A percentile compares a stretch with the other conserved stretches of the same genome.
Evolutionary conservation across 345 rosid species (phyloP).

Genomic region (Populus ilicifolia): DNA sequence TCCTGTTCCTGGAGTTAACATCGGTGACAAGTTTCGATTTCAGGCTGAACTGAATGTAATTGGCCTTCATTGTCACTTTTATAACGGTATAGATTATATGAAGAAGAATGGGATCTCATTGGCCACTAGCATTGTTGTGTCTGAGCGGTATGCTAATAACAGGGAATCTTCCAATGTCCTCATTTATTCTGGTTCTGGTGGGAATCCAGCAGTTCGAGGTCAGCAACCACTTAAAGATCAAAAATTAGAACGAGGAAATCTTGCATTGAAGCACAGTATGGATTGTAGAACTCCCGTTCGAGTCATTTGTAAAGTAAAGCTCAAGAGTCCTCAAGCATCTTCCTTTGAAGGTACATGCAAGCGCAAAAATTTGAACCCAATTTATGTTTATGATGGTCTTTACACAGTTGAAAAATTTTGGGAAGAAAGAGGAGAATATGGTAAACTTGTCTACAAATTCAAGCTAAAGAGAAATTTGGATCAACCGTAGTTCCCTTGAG

Average conservation of each 20-base stretch:
- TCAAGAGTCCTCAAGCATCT: background rate
- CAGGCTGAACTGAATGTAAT: constrained; percentile 24
- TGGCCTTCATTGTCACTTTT: constrained; percentile 31
- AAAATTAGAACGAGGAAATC: constrained; percentile 33
- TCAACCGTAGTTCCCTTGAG: background rate
- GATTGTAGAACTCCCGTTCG: constrained; percentile 13
- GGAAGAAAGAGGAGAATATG: constrained; percentile 18
- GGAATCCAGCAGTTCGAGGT: constrained; percentile 19
- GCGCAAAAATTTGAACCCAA: background rate
- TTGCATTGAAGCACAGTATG: constrained; percentile 37
- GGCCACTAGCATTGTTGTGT: constrained; percentile 30
- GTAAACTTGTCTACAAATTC: constrained; percentile 28
- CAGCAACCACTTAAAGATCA: constrained; percentile 15
- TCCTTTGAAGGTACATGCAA: background rate
- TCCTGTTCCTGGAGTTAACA: constrained; percentile 23
- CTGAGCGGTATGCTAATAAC: constrained; percentile 19
- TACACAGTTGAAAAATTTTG: constrained; percentile 15
- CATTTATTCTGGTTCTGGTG: constrained; percentile 37
- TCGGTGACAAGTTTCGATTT: constrained; percentile 27
- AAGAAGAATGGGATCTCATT: constrained; percentile 6
- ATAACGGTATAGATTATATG: constrained; percentile 28
- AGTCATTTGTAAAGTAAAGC: constrained; percentile 14
- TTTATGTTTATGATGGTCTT: constrained; percentile 34
- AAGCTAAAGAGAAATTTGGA: constrained; percentile 13
- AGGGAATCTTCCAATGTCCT: constrained; percentile 13